Percentiles rank a stretch among this genome's conserved stretches.
These are phyloP conservation scores for Aspergillus steynii DNA, from an alignment of 495 filamentous ascomycete species.

Conservation along the genomic window DNA sequence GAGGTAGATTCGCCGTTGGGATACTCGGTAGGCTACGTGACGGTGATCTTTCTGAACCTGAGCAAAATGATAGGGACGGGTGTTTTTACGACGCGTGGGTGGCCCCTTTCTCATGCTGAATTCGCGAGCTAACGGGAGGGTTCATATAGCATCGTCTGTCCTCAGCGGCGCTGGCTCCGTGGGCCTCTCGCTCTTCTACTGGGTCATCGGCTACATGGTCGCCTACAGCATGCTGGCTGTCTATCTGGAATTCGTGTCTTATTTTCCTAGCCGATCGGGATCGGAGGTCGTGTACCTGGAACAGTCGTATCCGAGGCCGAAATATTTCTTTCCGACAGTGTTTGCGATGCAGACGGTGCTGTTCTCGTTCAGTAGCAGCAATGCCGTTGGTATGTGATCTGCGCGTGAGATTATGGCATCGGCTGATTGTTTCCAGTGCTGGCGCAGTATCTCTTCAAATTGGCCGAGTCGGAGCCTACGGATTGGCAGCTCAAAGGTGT, in stretches of 20 bases:
- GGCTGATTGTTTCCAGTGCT: conserved; percentile 30
- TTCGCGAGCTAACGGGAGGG: background rate
- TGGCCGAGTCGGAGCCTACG: conserved; percentile 45
- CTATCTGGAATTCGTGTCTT: conserved; percentile 61
- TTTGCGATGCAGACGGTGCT: conserved; percentile 61
- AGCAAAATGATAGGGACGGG: conserved; percentile 68
- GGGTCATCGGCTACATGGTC: conserved; percentile 59
- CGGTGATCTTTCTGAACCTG: conserved; percentile 61
- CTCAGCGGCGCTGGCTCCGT: conserved; percentile 58
- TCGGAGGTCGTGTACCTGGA: conserved; percentile 67
- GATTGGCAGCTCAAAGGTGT: conserved; percentile 64
- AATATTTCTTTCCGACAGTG: conserved; percentile 59
- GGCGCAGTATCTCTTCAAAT: conserved; percentile 56
- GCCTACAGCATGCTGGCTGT: conserved; percentile 50
- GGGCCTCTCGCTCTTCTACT: conserved; percentile 60
- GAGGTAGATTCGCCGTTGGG: conserved; percentile 60
- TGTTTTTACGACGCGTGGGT: conserved; percentile 63
- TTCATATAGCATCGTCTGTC: conserved; percentile 50
- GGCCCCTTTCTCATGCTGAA: background rate
- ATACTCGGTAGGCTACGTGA: conserved; percentile 55
- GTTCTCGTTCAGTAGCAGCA: conserved; percentile 63
- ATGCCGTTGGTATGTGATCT: conserved; percentile 50
- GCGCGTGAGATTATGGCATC: background rate
- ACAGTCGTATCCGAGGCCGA: conserved; percentile 62
- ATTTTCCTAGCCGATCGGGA: conserved; percentile 65